Evolutionary conservation across 1,284 basidiomycete species (phyloP).

Genomic region (Tetrapyrgos nigripes): DNA sequence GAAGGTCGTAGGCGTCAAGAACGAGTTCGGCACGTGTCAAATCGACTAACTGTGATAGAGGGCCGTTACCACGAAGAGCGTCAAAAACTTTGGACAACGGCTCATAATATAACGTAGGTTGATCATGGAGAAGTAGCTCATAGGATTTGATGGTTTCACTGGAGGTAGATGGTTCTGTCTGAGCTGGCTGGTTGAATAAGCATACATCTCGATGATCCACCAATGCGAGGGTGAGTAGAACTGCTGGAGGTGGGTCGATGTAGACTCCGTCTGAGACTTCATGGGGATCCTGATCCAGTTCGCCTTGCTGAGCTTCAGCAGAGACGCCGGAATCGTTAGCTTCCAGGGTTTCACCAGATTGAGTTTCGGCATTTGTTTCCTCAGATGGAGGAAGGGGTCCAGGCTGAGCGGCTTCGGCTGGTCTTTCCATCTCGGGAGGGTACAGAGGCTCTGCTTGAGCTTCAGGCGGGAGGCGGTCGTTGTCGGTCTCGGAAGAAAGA

Average conservation of each 20-base stretch:
- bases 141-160: slow-evolving; percentile 23
- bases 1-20: slow-evolving; percentile 71
- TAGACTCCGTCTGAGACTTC: slow-evolving; percentile 75
- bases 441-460: background rate
- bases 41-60: slow-evolving; percentile 50
- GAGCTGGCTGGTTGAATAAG: slow-evolving; percentile 64
- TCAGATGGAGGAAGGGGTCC: slow-evolving; percentile 13
- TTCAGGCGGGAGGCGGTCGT: no score
- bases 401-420: background rate
- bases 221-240: slow-evolving; percentile 59
- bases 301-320: slow-evolving; percentile 16
- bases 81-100: slow-evolving; percentile 70
- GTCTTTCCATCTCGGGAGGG: background rate
- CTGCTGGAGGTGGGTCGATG: slow-evolving; percentile 77
- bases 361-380: slow-evolving; percentile 13
- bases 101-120: slow-evolving; percentile 76
- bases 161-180: slow-evolving; percentile 28
- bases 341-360: slow-evolving; percentile 16
- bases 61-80: slow-evolving; percentile 67
- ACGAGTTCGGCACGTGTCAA: slow-evolving; percentile 65
- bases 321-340: slow-evolving; percentile 6
- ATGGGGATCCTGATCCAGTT: slow-evolving; percentile 52
- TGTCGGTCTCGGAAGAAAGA: no score
- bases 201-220: slow-evolving; percentile 50
- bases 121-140: slow-evolving; percentile 59